Conservation (phyloP, 2,329 filamentous ascomycete species). For the Acrodontium crateriforme region DNA sequence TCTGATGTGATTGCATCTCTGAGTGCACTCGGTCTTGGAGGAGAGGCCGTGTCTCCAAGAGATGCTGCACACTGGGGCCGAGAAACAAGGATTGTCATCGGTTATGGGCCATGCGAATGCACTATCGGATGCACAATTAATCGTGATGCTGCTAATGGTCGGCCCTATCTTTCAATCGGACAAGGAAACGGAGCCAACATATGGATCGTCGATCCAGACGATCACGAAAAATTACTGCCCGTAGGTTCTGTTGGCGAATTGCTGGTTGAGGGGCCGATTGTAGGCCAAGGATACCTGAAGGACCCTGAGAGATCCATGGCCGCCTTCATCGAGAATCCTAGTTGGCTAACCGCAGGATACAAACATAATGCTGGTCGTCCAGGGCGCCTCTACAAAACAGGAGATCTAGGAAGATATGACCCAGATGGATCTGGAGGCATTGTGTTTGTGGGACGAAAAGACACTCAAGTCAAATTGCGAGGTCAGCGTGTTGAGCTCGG, state of each 20-base stretch:
- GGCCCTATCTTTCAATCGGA: slow-evolving; percentile 3
- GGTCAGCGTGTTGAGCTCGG: not conserved
- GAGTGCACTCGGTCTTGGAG: not conserved
- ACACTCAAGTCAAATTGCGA: slow-evolving; percentile 19
- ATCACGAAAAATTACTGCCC: slow-evolving; percentile 20
- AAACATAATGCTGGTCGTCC: slow-evolving; percentile 19
- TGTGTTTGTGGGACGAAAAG: slow-evolving; percentile 47
- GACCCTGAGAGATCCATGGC: slow-evolving; percentile 16
- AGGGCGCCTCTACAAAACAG: slow-evolving; percentile 44
- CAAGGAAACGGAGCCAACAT: slow-evolving; percentile 7
- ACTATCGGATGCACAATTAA: slow-evolving; percentile 10
- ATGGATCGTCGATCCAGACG: slow-evolving; percentile 21
- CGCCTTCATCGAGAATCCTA: slow-evolving; percentile 20
- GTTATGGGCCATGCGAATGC: slow-evolving; percentile 32
- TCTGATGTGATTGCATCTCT: not conserved
- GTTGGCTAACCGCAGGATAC: slow-evolving; percentile 9
- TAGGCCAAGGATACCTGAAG: slow-evolving; percentile 31
- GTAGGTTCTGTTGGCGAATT: slow-evolving; percentile 35
- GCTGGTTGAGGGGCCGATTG: slow-evolving; percentile 31
- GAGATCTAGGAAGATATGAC: slow-evolving; percentile 44
- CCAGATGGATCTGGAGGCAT: slow-evolving; percentile 38
- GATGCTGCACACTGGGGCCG: no score
- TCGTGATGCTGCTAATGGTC: slow-evolving; percentile 4
- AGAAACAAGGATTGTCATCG: not conserved
- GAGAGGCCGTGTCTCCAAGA: not conserved